These are phyloP conservation scores for Pulveroboletus sp. DNA, from an alignment of 768 basidiomycete species.

Conservation along the genomic window DNA sequence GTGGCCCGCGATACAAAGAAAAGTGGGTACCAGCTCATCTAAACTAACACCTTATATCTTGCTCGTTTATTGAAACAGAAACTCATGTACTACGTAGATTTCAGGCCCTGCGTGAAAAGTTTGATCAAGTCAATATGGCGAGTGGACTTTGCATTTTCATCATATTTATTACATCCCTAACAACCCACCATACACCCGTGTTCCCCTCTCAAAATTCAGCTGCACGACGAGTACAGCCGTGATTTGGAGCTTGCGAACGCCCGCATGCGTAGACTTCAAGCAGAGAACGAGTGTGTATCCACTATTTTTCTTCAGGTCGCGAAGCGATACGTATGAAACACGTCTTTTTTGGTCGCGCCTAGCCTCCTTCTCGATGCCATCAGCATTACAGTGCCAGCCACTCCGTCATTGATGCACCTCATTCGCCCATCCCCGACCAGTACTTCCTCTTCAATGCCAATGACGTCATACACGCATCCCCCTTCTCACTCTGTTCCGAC, in stretches of 20 bases:
- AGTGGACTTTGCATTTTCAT: slow-evolving; percentile 3
- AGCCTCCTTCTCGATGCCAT: slow-evolving; percentile 34
- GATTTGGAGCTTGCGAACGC: slow-evolving; percentile 27
- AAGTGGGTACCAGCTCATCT: slow-evolving; percentile 17
- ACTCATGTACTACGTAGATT: slow-evolving; percentile 17
- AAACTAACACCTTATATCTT: neutral
- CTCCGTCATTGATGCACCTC: slow-evolving; percentile 31
- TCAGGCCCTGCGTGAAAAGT: slow-evolving; percentile 31
- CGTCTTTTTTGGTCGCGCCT: neutral
- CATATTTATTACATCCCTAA: no score
- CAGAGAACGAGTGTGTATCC: slow-evolving; percentile 30
- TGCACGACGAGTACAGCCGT: slow-evolving; percentile 24
- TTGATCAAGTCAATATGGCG: slow-evolving; percentile 32
- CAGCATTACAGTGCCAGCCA: slow-evolving; percentile 30
- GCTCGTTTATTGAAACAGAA: neutral
- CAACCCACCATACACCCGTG: no score
- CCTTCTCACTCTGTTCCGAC: slow-evolving; percentile 9
- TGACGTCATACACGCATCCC: slow-evolving; percentile 17
- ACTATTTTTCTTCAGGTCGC: neutral
- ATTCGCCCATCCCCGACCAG: slow-evolving; percentile 26
- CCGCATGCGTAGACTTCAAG: slow-evolving; percentile 28
- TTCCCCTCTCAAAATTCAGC: slow-evolving; percentile 2
- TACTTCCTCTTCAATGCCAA: slow-evolving; percentile 16
- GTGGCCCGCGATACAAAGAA: slow-evolving; percentile 30
- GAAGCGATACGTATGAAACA: neutral